phyloP scores from a whole-genome alignment of 345 rosid genomes.

The Litchi chinensis region DNA sequence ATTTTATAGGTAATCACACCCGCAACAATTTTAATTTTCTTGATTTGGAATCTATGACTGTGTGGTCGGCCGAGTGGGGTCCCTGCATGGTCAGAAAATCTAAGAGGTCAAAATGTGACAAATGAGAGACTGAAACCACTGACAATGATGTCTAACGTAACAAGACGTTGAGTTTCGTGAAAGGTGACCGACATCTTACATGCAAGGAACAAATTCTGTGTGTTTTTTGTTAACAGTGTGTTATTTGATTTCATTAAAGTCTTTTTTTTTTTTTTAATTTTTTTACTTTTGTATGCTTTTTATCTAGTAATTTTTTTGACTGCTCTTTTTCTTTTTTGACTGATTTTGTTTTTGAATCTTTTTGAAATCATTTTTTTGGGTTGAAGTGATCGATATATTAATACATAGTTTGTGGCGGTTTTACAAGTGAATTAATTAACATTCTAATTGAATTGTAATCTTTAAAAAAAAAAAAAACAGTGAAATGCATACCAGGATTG shows the following conservation, averaged over 20 bases:
- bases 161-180: slow-evolving; percentile 29
- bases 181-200: slow-evolving; percentile 28
- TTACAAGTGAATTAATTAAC: no score
- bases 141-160: slow-evolving; percentile 24
- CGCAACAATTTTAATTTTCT: background rate
- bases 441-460: no score
- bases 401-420: no score
- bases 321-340: background rate
- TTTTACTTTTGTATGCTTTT: background rate
- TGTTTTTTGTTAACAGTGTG: background rate
- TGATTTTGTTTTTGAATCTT: no score
- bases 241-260: background rate
- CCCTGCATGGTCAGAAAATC: background rate
- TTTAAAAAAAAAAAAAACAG: no score
- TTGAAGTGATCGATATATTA: no score
- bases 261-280: background rate
- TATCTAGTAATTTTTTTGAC: background rate
- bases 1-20: slow-evolving; percentile 19
- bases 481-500: no score
- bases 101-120: slow-evolving; percentile 14
- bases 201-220: background rate
- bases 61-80: background rate
- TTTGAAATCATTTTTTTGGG: no score
- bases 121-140: background rate
- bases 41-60: background rate